Percentiles rank a stretch among this genome's conserved stretches.
phyloP scores from a whole-genome alignment of 306 rosid species.

The Corylus heterophylla region DNA sequence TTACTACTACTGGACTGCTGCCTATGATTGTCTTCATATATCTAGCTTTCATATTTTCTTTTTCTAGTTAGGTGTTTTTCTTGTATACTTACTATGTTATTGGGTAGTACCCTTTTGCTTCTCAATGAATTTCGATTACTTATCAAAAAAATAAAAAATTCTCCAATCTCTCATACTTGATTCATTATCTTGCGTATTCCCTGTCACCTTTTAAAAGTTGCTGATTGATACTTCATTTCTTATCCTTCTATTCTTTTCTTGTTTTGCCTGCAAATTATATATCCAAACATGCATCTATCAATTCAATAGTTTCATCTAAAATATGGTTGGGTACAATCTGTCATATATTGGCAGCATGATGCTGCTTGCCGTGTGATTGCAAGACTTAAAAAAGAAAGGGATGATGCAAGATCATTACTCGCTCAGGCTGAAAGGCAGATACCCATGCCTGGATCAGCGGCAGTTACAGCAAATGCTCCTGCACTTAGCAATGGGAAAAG shows the following conservation, averaged over 20 bases:
- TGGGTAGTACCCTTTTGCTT: too few species aligned
- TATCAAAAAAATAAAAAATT: background rate
- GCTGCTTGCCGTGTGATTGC: slow-evolving; percentile 99
- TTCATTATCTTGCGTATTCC: background rate
- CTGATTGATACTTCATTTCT: background rate
- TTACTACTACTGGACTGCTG: too few species aligned
- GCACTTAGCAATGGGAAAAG: slow-evolving; percentile 73
- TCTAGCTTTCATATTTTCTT: too few species aligned
- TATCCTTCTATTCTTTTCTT: background rate
- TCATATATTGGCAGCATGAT: slow-evolving; percentile 67
- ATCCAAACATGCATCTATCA: background rate
- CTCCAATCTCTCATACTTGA: background rate
- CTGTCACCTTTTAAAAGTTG: background rate
- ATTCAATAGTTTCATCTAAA: slow-evolving; percentile 9
- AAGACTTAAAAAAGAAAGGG: slow-evolving; percentile 86
- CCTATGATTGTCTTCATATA: too few species aligned
- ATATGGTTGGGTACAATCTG: slow-evolving; percentile 9
- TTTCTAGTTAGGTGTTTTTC: too few species aligned
- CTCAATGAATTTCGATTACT: too few species aligned
- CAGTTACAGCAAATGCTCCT: slow-evolving; percentile 50
- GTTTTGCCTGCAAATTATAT: background rate
- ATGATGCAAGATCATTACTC: slow-evolving; percentile 83
- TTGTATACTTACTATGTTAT: too few species aligned
- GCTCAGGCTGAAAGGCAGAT: slow-evolving; percentile 83
- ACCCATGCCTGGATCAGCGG: slow-evolving; percentile 48